Base-by-base conservation (phyloP, 2,329 filamentous ascomycete species). In the Alternaria angustiovoidea region DNA sequence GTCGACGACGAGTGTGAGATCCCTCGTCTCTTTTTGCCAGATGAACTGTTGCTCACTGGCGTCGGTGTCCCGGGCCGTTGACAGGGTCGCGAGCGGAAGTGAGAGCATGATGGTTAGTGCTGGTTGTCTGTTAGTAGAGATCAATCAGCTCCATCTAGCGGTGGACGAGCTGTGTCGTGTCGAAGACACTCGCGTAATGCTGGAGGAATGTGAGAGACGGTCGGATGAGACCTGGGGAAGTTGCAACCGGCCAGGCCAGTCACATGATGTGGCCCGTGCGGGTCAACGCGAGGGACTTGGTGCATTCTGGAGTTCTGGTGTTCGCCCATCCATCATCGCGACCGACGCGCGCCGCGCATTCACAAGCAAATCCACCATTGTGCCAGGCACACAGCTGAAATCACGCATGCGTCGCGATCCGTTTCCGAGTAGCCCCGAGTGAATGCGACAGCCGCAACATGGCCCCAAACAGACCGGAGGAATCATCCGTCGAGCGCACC, bases 401-500 rank as follows among this genome's bases (percentile, higher is more conserved):
- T 54, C 59, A 63, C 71, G 66, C 46, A 68, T 69, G 64, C 64
- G 63, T 66, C 62, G 65, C 68, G 61, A 62, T 57, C 54, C 52
- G 61, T 43, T 52, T 47, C 52, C 59, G 59, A 59, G 54, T 53
- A 65, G 34, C 42, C 59, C 55, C 48, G 55, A 63, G 69, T 70
- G 61, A 57, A 65, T 62, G 71, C 80, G 81, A 78, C 65, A 76
- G 66, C 72, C 65, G 71, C 69, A 77, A 66, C 63, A 84, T 83
- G 80, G 81, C 81, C 67, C 81, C 82, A 55, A 76, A 68, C 68
- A 73, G 68, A 62, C 78, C 71, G 49, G 69, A 78, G 63, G 83
- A 83, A 59, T 73, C 79, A 61, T 81, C 80, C 58, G 79, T 84
- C 67, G 83, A 85, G 64, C 79, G 74, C 68, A 81, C 80, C 9